Conservation (phyloP, 345 rosid species). For the Populus davidiana region DNA sequence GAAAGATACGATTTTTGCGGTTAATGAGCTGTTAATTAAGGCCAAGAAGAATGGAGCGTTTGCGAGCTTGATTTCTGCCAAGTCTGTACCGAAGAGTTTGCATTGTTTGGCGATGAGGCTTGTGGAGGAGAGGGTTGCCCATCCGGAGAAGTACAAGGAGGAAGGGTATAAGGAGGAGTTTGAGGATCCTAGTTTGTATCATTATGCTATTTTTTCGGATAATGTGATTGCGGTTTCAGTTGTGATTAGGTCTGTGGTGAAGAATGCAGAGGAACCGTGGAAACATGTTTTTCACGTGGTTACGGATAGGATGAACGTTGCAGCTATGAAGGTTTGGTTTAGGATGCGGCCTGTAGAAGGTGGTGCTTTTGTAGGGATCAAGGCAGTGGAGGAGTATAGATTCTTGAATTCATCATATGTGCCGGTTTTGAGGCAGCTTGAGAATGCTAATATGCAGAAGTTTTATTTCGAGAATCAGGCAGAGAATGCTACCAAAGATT, state of each 20-base stretch:
- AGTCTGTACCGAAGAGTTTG: slow-evolving; percentile 80
- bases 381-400: slow-evolving; percentile 63
- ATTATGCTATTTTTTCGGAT: slow-evolving; percentile 76
- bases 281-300: slow-evolving; percentile 87
- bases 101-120: slow-evolving; percentile 95
- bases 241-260: slow-evolving; percentile 80
- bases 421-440: slow-evolving; percentile 73
- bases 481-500: slow-evolving; percentile 38
- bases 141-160: slow-evolving; percentile 70
- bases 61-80: slow-evolving; percentile 76
- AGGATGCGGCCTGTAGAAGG: slow-evolving; percentile 85
- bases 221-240: slow-evolving; percentile 90
- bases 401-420: slow-evolving; percentile 67
- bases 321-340: slow-evolving; percentile 97
- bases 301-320: slow-evolving; percentile 75
- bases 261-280: slow-evolving; percentile 73
- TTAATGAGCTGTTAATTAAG: slow-evolving; percentile 65
- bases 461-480: slow-evolving; percentile 44
- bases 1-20: slow-evolving; percentile 86
- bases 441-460: slow-evolving; percentile 56
- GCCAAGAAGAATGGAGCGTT: slow-evolving; percentile 86
- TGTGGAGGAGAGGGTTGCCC: slow-evolving; percentile 72
- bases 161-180: slow-evolving; percentile 49
- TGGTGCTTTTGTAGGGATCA: slow-evolving; percentile 66
- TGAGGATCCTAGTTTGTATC: slow-evolving; percentile 75